Evolutionary conservation across 768 basidiomycete genomes (phyloP), one percentile per base, ranked within the genome.

Genomic region (Lactifluus rugatus): DNA sequence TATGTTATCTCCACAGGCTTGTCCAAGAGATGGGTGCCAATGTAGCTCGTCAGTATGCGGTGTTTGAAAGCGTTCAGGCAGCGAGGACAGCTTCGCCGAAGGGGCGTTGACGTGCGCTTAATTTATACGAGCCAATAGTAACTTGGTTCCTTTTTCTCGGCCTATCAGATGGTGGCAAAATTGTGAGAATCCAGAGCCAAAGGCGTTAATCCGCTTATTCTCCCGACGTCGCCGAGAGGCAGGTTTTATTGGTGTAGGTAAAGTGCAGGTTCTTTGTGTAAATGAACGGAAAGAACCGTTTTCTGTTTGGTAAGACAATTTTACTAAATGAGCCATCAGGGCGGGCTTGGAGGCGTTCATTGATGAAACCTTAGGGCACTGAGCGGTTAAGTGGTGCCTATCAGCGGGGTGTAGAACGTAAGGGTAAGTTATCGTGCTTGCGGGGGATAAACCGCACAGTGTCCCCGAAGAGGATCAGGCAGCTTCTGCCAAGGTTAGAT

Each of bases 11-110:
- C 23, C 7, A 46, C 46, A 31, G 10, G 16, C 5, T n/a, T 6
- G 21, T 53, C 6, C 17, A 48, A 54, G 25, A 32, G 32, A 45
- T n/a, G 47, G 5, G 28, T 54, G 47, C 17, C 26, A 28, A 16
- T 21, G 28, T 36, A 25, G 19, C 23, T 21, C 25, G 37, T 48
- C 36, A 34, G 54, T 11, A 19, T 48, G 59, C 59, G 59, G 59
- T 36, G 59, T 60, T 60, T 59, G 58, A 60, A 49, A 46, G 59
- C 37, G 28, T 26, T 26, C 31, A 44, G 53, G 34, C 25, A 34
- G 42, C 28, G 11, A 39, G 34, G 42, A 39, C 34, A 37, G 47
- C 19, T 34, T 53, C 31, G 39, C 48, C 52, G 47, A 54, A 59
- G 53, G 41, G 53, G 36, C 11, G 19, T 37, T 16, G 58, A 39